Evolutionary conservation across 2,329 filamentous ascomycete species (phyloP).

Genomic region (Pleoardoris graminearum): DNA sequence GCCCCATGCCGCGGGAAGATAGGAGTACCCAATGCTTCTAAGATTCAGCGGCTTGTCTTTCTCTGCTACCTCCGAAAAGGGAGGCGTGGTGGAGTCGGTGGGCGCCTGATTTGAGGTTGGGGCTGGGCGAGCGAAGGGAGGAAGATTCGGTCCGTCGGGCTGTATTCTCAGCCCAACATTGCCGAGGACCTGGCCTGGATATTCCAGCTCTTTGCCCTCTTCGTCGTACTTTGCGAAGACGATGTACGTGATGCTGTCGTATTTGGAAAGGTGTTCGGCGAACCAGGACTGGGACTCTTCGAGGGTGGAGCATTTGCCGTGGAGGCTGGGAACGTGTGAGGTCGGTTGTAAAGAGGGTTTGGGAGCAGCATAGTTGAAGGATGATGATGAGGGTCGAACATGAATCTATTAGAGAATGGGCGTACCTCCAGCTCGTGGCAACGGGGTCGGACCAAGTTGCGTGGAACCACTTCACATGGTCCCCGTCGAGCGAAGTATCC

Average conservation of each 20-base stretch:
- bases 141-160: conserved; percentile 8
- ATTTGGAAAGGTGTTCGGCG: conserved; percentile 13
- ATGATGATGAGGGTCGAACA: background rate
- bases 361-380: background rate
- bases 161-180: conserved; percentile 20
- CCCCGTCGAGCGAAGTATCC: conserved; percentile 19
- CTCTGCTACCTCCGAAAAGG: background rate
- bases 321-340: conserved; percentile 16
- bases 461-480: conserved; percentile 35
- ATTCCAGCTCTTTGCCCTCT: background rate
- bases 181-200: conserved; percentile 16
- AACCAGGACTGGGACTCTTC: conserved; percentile 26
- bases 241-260: conserved; percentile 22
- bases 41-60: conserved; percentile 14
- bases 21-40: conserved; percentile 28
- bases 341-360: background rate
- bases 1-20: conserved; percentile 24
- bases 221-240: conserved; percentile 11
- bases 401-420: background rate
- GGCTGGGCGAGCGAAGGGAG: conserved; percentile 7
- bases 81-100: background rate
- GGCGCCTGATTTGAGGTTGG: background rate
- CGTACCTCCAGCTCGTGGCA: conserved; percentile 31
- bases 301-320: conserved; percentile 21
- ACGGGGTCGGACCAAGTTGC: conserved; percentile 26